Percentiles rank a stretch among this genome's conserved stretches.
These are phyloP conservation scores for Canavalia ensiformis DNA, from an alignment of 306 rosid genomes.

Conservation along the genomic window DNA sequence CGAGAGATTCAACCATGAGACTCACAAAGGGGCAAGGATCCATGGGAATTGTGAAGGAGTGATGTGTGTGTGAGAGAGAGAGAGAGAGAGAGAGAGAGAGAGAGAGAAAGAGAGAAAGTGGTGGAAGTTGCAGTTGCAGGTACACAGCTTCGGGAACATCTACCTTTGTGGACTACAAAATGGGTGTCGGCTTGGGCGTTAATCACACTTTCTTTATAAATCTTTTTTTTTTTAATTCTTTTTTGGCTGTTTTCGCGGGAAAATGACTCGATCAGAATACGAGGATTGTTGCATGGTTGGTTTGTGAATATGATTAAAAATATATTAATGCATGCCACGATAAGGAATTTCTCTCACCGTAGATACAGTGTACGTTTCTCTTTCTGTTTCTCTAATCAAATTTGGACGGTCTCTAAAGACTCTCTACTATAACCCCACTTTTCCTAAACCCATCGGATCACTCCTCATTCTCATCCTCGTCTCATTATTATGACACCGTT, in stretches of 20 bases:
- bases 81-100: too few species aligned
- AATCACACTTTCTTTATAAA: neutral
- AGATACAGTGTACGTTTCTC: too few species aligned
- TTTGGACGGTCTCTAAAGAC: too few species aligned
- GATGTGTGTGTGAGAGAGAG: too few species aligned
- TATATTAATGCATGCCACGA: neutral
- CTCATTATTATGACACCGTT: neutral
- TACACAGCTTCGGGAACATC: slow-evolving; percentile 38
- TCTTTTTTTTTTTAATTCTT: neutral
- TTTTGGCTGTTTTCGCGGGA: slow-evolving; percentile 28
- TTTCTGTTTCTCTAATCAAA: too few species aligned
- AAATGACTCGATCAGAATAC: slow-evolving; percentile 11
- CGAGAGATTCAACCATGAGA: slow-evolving; percentile 66
- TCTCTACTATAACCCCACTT: neutral
- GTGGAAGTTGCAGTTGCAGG: neutral
- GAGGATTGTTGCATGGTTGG: neutral
- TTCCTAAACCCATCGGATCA: neutral
- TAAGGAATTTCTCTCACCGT: neutral
- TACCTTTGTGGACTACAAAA: slow-evolving; percentile 22
- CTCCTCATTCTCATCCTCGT: neutral
- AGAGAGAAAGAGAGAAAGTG: neutral
- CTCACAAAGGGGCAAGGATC: slow-evolving; percentile 91
- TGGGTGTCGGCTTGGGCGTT: slow-evolving; percentile 31
- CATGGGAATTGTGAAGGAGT: slow-evolving; percentile 45
- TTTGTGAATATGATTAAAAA: neutral